These are phyloP conservation scores for Jatropha curcas DNA, from an alignment of 345 rosid genomes.

Conservation along the genomic window DNA sequence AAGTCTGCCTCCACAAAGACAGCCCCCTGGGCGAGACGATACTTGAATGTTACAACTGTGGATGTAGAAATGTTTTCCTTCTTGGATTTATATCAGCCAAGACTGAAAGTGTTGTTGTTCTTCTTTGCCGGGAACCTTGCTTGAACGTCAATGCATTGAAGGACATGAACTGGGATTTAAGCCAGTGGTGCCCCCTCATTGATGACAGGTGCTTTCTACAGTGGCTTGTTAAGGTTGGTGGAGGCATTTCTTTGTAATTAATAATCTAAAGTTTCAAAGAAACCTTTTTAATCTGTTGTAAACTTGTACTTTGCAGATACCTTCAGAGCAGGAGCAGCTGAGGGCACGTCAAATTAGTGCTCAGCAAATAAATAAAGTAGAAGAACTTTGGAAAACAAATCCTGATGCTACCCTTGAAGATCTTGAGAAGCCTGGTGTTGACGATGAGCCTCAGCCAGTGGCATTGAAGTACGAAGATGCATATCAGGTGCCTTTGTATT, in stretches of 20 bases:
- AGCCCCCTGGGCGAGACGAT: constrained; percentile 99
- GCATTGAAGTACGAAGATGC: constrained; percentile 98
- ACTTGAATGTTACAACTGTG: constrained; percentile 98
- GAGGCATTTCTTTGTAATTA: not conserved
- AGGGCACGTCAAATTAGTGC: constrained; percentile 99
- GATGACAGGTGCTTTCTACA: constrained; percentile 98
- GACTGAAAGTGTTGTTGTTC: constrained; percentile 99
- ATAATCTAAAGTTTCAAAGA: not conserved
- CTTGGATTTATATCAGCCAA: constrained; percentile 98
- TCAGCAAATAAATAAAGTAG: constrained; percentile 97
- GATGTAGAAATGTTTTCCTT: constrained; percentile 97
- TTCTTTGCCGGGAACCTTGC: constrained; percentile 98
- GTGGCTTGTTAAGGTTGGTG: constrained; percentile 96
- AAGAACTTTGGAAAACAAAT: constrained; percentile 97
- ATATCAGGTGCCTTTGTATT: constrained; percentile 64
- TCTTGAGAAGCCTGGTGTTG: constrained; percentile 99
- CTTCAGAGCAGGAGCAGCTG: constrained; percentile 98
- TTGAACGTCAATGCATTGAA: constrained; percentile 95
- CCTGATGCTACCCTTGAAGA: constrained; percentile 99
- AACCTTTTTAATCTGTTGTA: constrained; percentile 21
- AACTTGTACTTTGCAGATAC: constrained; percentile 53
- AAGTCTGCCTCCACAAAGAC: constrained; percentile 99
- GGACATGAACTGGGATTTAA: constrained; percentile 99
- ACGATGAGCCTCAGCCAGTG: constrained; percentile 98
- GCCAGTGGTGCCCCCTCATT: constrained; percentile 99